Evolutionary conservation across 805 yeast species (phyloP), one percentile per base, ranked within the genome.

Genomic region (Ogataea allantospora): DNA sequence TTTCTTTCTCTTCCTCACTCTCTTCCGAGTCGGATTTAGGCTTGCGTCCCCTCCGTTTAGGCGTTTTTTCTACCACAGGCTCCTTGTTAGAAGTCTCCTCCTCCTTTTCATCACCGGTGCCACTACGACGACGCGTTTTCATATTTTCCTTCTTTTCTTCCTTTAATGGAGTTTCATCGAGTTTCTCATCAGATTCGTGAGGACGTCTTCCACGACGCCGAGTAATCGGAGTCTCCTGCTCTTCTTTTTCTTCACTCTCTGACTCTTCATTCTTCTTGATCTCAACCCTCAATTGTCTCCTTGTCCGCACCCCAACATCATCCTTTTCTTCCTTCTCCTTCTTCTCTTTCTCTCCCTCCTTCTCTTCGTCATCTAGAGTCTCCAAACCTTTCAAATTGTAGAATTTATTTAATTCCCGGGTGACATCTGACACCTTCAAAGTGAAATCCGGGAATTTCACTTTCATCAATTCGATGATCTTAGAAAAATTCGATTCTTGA

Each of bases 361-460:
- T 33, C 20, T 35, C 47, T 4, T 37, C 49, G 17, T 47, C 44
- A 22, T 60, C 60, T 19, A 60, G 29, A 12, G 42, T 35, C 14
- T 48, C 53, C 3, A 60, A 30, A 1, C 63, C 63, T 1, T 40
- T 27, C 28, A 60, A 26, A 35, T 60, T 58, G 35, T 60, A 60
- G 35, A 47, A 58, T 26, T 51, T 47, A 14, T 42, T 38, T 21
- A 60, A 41, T 17, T 47, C 44, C 7, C 25, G 20, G 12, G 44
- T 33, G 6, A 60, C 36, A 3, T 52, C 51, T 4, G 35, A 28
- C 10, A 42, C 27, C 2, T 45, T 42, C 4, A 48, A 30, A 3
- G 31, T 32, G 7, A 37, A 22, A 8, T 39, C 48, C 4, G 53
- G 46, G 23, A 48, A 57, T 31, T 47, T 43, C 25, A 42, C 49